A percentile compares a stretch with the other conserved stretches of the same genome.
Conservation (phyloP, 371 early-diverging fungal species). For the Mucor sp. region DNA sequence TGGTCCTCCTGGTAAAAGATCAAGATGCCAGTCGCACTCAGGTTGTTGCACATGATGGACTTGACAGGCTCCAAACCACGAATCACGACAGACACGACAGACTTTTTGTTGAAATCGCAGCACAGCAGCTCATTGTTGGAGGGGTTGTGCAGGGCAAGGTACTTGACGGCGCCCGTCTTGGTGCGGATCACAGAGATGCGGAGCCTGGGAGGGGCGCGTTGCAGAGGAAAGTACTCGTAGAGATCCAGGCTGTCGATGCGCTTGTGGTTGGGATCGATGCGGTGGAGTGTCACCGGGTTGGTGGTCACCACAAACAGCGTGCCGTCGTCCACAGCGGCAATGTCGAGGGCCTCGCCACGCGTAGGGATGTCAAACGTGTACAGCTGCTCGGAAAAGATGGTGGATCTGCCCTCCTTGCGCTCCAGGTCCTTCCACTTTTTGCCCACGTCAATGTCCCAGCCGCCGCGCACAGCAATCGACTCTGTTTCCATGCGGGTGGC, state of each 20-base stretch:
- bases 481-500: slow-evolving; percentile 23
- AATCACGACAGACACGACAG: slow-evolving; percentile 56
- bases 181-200: slow-evolving; percentile 55
- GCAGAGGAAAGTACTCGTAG: slow-evolving; percentile 80
- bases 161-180: slow-evolving; percentile 34
- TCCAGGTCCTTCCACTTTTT: slow-evolving; percentile 64
- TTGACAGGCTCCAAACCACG: slow-evolving; percentile 58
- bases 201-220: slow-evolving; percentile 63
- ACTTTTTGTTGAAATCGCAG: slow-evolving; percentile 61
- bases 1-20: slow-evolving; percentile 69
- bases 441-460: slow-evolving; percentile 63
- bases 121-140: slow-evolving; percentile 67
- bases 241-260: slow-evolving; percentile 65
- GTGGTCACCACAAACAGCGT: slow-evolving; percentile 66
- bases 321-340: slow-evolving; percentile 57
- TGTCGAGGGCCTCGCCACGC: slow-evolving; percentile 73
- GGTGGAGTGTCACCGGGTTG: slow-evolving; percentile 73
- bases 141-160: slow-evolving; percentile 71
- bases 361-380: slow-evolving; percentile 73
- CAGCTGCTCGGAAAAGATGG: slow-evolving; percentile 68
- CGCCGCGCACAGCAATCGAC: slow-evolving; percentile 57
- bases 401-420: slow-evolving; percentile 68
- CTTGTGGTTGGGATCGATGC: slow-evolving; percentile 59
- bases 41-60: slow-evolving; percentile 58
- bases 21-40: slow-evolving; percentile 45